These are phyloP conservation scores for Forsythia suspensa DNA, from an alignment of 257 asterid species.

Conservation along the genomic window DNA sequence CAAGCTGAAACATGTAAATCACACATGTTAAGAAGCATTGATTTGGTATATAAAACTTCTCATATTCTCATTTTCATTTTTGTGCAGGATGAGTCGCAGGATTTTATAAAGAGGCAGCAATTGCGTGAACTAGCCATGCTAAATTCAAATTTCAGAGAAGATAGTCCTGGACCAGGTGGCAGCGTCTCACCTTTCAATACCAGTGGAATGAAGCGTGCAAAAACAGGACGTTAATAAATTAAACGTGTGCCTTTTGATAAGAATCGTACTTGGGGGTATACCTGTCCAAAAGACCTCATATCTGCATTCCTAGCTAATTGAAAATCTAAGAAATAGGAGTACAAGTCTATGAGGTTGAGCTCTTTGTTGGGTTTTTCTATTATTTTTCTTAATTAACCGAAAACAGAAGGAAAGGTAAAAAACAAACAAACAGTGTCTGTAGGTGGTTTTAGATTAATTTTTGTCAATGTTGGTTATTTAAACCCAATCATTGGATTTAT, in stretches of 20 bases:
- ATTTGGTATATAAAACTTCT: no score
- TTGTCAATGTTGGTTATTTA: conserved; percentile 27
- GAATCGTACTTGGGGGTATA: conserved; percentile 18
- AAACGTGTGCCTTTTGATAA: conserved; percentile 11
- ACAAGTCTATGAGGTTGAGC: conserved; percentile 29
- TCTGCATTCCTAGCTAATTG: conserved; percentile 16
- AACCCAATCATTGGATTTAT: conserved; percentile 65
- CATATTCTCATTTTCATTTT: not conserved
- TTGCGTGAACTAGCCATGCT: conserved; percentile 92
- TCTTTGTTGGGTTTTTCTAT: conserved; percentile 30
- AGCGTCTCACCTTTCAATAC: conserved; percentile 93
- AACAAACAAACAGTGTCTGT: conserved; percentile 10
- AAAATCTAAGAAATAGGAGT: conserved; percentile 22
- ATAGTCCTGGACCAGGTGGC: conserved; percentile 97
- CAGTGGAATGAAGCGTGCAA: conserved; percentile 93
- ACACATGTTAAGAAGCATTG: not conserved
- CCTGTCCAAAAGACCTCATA: conserved; percentile 11
- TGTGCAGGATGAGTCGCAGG: conserved; percentile 91
- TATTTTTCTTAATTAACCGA: conserved; percentile 31
- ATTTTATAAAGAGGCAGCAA: conserved; percentile 88
- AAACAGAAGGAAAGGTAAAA: conserved; percentile 22
- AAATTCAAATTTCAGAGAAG: conserved; percentile 90
- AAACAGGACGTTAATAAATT: conserved; percentile 71
- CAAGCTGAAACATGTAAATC: not conserved
- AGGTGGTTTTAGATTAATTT: conserved; percentile 31